Base-by-base conservation (phyloP, 202 grass and related monocot genomes). In the Brachypodium distachyon region DNA sequence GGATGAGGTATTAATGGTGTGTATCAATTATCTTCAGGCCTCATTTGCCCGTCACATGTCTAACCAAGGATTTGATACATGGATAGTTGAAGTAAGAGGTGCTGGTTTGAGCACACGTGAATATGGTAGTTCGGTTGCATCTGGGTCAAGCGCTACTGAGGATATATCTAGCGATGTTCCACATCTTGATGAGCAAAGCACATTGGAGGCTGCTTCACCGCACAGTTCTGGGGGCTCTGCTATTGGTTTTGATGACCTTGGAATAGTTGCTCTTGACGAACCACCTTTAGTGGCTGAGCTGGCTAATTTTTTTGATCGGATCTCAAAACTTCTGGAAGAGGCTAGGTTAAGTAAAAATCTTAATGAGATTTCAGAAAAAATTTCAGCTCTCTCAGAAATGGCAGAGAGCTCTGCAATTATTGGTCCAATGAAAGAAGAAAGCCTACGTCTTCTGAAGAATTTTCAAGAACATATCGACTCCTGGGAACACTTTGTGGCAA, bases 11-110 rank as follows among this genome's bases (percentile, higher is more conserved):
- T 61, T 68, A 23, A 39, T 79, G 44, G 59, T 67, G 27, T 52
- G 28, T 46, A 67, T 68, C 13, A 52, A 55, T 60, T 61, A 23
- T n/a, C 11, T 78, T 70, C 73, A 91, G 89, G 89, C 77, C 77
- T 91, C 89, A 63, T 91, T 91, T 43, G 89, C 89, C 9, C 89
- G 73, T 36, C 77, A 87, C 60, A 91, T 91, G 89, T 78, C 77
- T 82, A 81, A 61, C 43, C 84, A 91, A 87, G 84, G 89, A 63
- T 91, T 87, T 64, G 89, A 91, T 82, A 87, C 84, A 31, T 91
- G 89, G 84, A 81, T 91, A 37, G 81, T 87, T 47, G 89, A 91
- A 91, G 81, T 84, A 37, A 84, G 89, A 81, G 89, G 89, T 52
- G 84, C 84, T 56, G 89, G 89, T 67, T 64, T 91, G 60, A 87